Base-by-base conservation (phyloP, 208 protist genomes). In the Lotmaria passim region DNA sequence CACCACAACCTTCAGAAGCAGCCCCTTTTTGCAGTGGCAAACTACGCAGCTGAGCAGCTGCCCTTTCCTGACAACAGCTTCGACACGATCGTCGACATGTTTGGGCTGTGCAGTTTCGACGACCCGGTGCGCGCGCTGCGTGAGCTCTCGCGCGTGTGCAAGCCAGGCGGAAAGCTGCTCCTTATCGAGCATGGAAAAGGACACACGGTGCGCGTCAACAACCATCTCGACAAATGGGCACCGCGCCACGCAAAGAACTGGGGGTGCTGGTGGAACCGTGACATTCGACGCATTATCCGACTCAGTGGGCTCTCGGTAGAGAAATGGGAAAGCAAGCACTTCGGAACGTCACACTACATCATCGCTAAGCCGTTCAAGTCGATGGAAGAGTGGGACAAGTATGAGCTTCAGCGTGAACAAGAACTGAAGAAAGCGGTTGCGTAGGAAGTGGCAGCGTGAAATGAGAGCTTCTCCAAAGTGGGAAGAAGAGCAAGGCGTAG, bases 211-310 rank as follows among this genome's bases (percentile, higher is more conserved):
- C 81, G 88, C 23, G 74, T 96, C 26, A 96, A 96, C 69, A 79
- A 83, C 59, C 85, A 93, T 60, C 78, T 96, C 7, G 87, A 94
- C 52, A 93, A 93, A 48, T 91, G 88, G 87, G 89, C 92, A 1
- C 87, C 86, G 2, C 73, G 78, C 0, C 92, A 96, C 63, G 92
- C 92, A 31, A 89, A 86, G 53, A 81, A 79, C 41, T 96, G 87
- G 86, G 92, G 92, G 10, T 96, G 92, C 76, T 94, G 89, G 87
- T 96, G 92, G 90, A 96, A 96, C 64, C 75, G 90, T 31, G 85
- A 94, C 68, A 96, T 96, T 46, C 73, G 82, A 31, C 83, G 86
- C 31, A 77, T 87, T 26, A 69, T 95, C 12, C 79, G 87, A 10
- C 74, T 94, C 41, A 85, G 84, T 44, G 89, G 88, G 3, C 50